phyloP scores from a whole-genome alignment of 140 eudicot species.

The Cichorium intybus region DNA sequence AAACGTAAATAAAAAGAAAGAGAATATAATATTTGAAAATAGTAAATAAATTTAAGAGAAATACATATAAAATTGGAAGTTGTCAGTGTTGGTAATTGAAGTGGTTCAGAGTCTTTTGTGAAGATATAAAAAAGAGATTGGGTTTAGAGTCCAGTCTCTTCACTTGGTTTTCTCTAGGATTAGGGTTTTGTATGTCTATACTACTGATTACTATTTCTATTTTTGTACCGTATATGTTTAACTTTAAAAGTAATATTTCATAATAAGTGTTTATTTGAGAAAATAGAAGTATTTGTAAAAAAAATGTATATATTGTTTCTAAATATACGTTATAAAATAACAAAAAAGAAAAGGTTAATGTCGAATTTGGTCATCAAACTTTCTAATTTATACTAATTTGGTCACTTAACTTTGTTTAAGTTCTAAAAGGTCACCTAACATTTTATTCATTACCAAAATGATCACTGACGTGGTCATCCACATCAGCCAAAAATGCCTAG shows the following conservation, averaged over 20 bases:
- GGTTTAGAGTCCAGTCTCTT: slow-evolving; percentile 40
- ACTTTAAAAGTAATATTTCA: not conserved
- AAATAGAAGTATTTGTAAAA: not conserved
- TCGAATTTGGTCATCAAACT: too few species aligned
- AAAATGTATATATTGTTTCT: too few species aligned
- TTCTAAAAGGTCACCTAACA: too few species aligned
- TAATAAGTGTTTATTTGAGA: not conserved
- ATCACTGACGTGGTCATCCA: too few species aligned
- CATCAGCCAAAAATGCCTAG: too few species aligned
- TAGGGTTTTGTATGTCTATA: slow-evolving; percentile 33
- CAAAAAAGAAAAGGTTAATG: too few species aligned
- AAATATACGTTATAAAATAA: too few species aligned
- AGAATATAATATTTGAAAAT: not conserved
- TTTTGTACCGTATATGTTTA: too few species aligned
- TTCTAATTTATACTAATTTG: too few species aligned
- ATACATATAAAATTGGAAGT: slow-evolving; percentile 1
- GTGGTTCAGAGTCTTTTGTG: slow-evolving; percentile 32
- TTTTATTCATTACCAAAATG: too few species aligned
- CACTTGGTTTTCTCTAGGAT: slow-evolving; percentile 31
- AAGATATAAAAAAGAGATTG: slow-evolving; percentile 32
- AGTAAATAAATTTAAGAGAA: not conserved
- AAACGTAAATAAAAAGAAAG: not conserved
- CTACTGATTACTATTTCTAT: not conserved
- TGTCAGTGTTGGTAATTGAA: slow-evolving; percentile 45
- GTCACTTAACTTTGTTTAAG: too few species aligned